Evolutionary conservation across 1,139 yeast genomes (phyloP), one percentile per base, ranked within the genome.

Genomic region (Diutina mesorugosa): DNA sequence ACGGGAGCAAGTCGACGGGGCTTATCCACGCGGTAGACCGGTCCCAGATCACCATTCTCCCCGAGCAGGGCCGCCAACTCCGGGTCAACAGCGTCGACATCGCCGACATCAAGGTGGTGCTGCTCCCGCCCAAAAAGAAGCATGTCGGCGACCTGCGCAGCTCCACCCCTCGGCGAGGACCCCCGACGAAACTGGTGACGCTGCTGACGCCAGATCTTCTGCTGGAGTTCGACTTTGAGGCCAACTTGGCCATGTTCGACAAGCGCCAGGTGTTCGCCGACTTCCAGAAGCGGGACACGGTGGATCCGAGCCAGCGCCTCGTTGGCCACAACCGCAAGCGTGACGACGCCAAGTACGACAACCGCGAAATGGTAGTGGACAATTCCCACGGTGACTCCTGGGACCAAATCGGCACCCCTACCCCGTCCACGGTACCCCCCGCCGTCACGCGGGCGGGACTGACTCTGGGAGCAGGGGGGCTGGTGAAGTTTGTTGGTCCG

Each of bases 161-260:
- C 28, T 10, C 56, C 28, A 51, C 54, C 12, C 54, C 54, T 21
- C 38, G 54, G 16, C 21, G 35, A 4, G 41, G 41, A 10, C 41
- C 30, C 35, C 16, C 12, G 8, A 9, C 29, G 8, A 28, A 21
- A 10, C n/a, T 14, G 16, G 14, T 21, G 41, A 12, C 41, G 6
- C 41, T 35, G 16, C 26, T 35, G 41, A 21, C 46, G 9, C 54
- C 54, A 8, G 55, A 30, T 45, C 28, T 72, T 35, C 69, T 80
- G 47, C 82, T 77, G 52, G 97, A 90, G 61, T 91, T 91, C 70
- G 97, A 91, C 67, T 91, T 91, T 69, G 89, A 83, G 59, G 86
- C 90, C 10, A 89, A 87, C 65, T 76, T 90, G 61, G 85, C 87
- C 35, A 81, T 85, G 76, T 91, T 91, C 66, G 95, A 91, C 69